Evolutionary conservation across 352 stramenopile species (phyloP), one percentile per base, ranked within the genome.

Genomic region (Phytophthora syringae): DNA sequence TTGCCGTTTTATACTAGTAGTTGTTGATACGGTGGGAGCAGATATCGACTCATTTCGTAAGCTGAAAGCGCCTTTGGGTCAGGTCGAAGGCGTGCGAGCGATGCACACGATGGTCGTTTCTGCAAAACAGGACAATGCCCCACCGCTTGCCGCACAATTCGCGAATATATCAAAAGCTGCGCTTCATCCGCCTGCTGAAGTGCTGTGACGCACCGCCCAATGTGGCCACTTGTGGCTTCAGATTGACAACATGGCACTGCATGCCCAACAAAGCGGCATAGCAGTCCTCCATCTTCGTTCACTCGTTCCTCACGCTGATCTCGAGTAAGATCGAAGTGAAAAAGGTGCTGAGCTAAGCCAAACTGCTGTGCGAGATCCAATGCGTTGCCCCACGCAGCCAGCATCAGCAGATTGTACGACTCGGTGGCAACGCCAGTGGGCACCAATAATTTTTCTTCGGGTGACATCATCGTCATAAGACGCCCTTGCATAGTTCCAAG

Each of bases 401-500:
- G 57, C 32, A 57, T 72, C 40, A 81, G 21, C 2, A 80, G 30
- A 45, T 44, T 68, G 50, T 82, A 85, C 7, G 70, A 55, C 36
- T 53, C 47, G 5, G 64, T 70, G 11, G 64, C 57, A 5, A 82
- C 52, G 4, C 67, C 76, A 0, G 64, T 60, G 5, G 74, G 71
- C 7, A 80, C 32, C 24, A 58, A 13, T 10, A 85, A 42, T 39
- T 81, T 65, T 45, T 80, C 76, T 9, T 54, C 52, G 0, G 32
- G 44, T 25, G 75, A 78, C 25, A 85, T 50, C 76, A 85, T 85
- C 13, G 74, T 71, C 28, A 81, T 48, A 5, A 84, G 45, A 15
- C 76, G 73, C 0, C 76, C 74, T 36, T 86, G 76, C 49, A 83
- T 76, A 9, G 79, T 88, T 42, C 74, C 74, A 7, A 82, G 44